Percentiles rank a stretch among this genome's conserved stretches.
Conservation (phyloP, 768 basidiomycete genomes). For the Lanmaoa rubissima region DNA sequence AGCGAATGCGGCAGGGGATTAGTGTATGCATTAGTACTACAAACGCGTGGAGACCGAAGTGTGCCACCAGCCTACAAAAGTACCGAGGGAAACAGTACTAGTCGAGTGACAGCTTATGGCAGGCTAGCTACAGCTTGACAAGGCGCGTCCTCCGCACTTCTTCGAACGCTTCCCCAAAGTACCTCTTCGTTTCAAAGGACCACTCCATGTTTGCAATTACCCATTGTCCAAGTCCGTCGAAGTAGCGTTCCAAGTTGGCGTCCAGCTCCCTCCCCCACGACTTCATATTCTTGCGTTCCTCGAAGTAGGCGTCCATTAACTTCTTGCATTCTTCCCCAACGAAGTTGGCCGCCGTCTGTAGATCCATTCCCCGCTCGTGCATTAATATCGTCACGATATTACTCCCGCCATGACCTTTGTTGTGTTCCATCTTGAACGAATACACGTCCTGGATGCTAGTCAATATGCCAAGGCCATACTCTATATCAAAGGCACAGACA, state of each 20-base stretch:
- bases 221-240: constrained; percentile 59
- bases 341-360: constrained; percentile 60
- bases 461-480: neutral
- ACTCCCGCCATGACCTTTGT: constrained; percentile 60
- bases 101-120: neutral
- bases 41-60: neutral
- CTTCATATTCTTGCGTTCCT: constrained; percentile 44
- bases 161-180: constrained; percentile 57
- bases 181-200: constrained; percentile 68
- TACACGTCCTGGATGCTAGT: constrained; percentile 53
- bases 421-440: constrained; percentile 73
- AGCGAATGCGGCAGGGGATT: constrained; percentile 3
- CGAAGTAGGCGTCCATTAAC: constrained; percentile 50
- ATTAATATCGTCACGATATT: constrained; percentile 71
- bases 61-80: neutral
- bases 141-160: constrained; percentile 51
- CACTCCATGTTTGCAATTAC: constrained; percentile 63
- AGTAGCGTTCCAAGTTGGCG: constrained; percentile 48
- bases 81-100: neutral
- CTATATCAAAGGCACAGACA: constrained; percentile 38
- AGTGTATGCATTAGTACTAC: constrained; percentile 17
- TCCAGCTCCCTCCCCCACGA: constrained; percentile 51
- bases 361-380: constrained; percentile 47
- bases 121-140: constrained; percentile 10
- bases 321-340: constrained; percentile 50